A percentile compares a stretch with the other conserved stretches of the same genome.
Evolutionary conservation across 2,329 filamentous ascomycete genomes (phyloP).

Genomic region (Phialemonium atrogriseum): DNA sequence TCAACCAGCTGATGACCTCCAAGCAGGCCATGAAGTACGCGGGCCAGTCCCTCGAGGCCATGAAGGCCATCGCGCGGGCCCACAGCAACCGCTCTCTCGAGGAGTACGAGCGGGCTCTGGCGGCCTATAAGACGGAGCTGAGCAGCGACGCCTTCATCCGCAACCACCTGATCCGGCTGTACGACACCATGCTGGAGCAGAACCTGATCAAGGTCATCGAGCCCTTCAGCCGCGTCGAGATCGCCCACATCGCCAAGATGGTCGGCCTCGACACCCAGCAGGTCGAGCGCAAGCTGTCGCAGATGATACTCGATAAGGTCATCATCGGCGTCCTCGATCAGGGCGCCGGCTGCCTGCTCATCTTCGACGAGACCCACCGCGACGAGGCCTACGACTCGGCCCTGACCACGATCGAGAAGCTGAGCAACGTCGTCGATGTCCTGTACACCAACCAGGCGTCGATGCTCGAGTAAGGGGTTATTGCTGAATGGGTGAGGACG

Average conservation of each 20-base stretch:
- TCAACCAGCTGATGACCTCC: conserved; percentile 86
- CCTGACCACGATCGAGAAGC: conserved; percentile 88
- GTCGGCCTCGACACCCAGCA: conserved; percentile 92
- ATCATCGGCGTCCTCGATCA: conserved; percentile 97
- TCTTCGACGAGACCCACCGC: conserved; percentile 89
- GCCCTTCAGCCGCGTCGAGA: conserved; percentile 94
- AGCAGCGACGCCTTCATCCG: conserved; percentile 94
- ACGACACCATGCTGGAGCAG: conserved; percentile 98
- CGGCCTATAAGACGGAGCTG: conserved; percentile 85
- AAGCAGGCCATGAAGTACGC: conserved; percentile 97
- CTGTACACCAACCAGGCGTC: conserved; percentile 97
- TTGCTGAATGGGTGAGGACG: not conserved
- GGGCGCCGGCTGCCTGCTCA: conserved; percentile 93
- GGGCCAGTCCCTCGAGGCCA: conserved; percentile 90
- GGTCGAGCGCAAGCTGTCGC: conserved; percentile 94
- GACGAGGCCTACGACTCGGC: conserved; percentile 94
- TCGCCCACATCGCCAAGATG: conserved; percentile 95
- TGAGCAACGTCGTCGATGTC: conserved; percentile 94
- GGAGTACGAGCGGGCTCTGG: conserved; percentile 91
- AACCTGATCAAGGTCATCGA: conserved; percentile 99
- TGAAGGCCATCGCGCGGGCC: conserved; percentile 96
- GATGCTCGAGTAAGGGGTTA: conserved; percentile 66
- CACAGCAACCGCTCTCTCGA: conserved; percentile 93
- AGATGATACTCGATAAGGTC: conserved; percentile 99
- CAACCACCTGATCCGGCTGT: conserved; percentile 88